Percentiles rank a stretch among this genome's conserved stretches.
These are phyloP conservation scores for Ophiocordyceps camponoti-rufipedis DNA, from an alignment of 2,329 filamentous ascomycete species.

Conservation along the genomic window DNA sequence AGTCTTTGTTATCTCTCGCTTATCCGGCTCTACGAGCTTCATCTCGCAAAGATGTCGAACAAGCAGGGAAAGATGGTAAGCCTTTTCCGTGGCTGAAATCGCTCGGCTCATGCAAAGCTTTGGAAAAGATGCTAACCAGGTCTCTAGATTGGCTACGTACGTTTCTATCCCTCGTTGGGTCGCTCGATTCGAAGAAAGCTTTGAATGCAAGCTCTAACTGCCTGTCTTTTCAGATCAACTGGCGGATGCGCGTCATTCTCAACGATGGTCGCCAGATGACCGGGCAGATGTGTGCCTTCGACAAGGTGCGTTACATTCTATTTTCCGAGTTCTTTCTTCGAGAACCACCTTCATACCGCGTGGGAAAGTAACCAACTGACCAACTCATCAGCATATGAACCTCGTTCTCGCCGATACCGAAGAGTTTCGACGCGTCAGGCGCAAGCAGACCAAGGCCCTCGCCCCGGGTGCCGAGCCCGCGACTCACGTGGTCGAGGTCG, in stretches of 20 bases:
- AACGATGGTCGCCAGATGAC: slow-evolving; percentile 93
- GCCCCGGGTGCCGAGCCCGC: slow-evolving; percentile 40
- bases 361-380: slow-evolving; percentile 2
- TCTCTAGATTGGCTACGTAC: slow-evolving; percentile 51
- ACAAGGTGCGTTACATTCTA: slow-evolving; percentile 50
- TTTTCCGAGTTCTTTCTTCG: neutral
- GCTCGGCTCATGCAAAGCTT: slow-evolving; percentile 21
- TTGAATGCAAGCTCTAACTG: neutral
- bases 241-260: slow-evolving; percentile 93
- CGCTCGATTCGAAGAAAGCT: neutral
- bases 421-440: slow-evolving; percentile 85
- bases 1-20: slow-evolving; percentile 9
- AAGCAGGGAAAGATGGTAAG: slow-evolving; percentile 99
- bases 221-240: slow-evolving; percentile 63
- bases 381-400: slow-evolving; percentile 70
- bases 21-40: slow-evolving; percentile 11
- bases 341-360: neutral
- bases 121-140: slow-evolving; percentile 43
- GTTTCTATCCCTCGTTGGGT: slow-evolving; percentile 14
- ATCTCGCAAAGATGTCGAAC: slow-evolving; percentile 27
- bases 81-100: slow-evolving; percentile 12
- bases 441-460: slow-evolving; percentile 57
- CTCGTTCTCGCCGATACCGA: slow-evolving; percentile 96
- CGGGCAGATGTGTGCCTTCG: slow-evolving; percentile 94
- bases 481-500: slow-evolving; percentile 59